A percentile compares a stretch with the other conserved stretches of the same genome.
phyloP scores from a whole-genome alignment of 148 eudicot species.

The Bassia scoparia region DNA sequence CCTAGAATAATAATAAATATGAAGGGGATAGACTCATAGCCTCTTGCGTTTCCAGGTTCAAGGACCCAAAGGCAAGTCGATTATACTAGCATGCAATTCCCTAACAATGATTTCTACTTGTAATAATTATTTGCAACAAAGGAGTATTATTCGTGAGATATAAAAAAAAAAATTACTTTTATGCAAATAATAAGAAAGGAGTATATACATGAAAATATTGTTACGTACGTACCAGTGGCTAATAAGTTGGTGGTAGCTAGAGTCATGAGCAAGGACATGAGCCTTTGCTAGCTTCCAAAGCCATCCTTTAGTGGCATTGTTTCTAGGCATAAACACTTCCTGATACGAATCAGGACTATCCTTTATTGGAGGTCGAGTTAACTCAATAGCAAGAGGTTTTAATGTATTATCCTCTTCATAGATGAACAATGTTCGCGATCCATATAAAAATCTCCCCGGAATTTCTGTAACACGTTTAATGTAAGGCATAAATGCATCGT shows the following conservation, averaged over 20 bases:
- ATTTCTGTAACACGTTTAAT: constrained; percentile 62
- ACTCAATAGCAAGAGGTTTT: constrained; percentile 64
- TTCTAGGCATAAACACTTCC: background rate
- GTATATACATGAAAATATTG: too few relatives aligned
- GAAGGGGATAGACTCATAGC: too few relatives aligned
- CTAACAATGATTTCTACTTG: too few relatives aligned
- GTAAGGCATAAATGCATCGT: constrained; percentile 60
- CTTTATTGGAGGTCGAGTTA: constrained; percentile 55
- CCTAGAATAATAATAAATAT: too few relatives aligned
- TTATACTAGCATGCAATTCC: too few relatives aligned
- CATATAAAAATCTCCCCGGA: constrained; percentile 59
- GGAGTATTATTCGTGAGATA: too few relatives aligned
- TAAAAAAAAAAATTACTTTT: too few relatives aligned
- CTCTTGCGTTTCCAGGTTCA: too few relatives aligned
- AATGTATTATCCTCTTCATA: constrained; percentile 35
- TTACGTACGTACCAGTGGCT: constrained; percentile 6
- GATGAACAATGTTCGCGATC: constrained; percentile 67
- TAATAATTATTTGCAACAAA: too few relatives aligned
- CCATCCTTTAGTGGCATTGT: background rate
- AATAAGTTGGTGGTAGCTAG: constrained; percentile 14
- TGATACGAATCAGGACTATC: background rate
- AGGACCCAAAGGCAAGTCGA: too few relatives aligned
- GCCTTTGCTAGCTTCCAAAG: constrained; percentile 1
- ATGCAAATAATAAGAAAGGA: too few relatives aligned
- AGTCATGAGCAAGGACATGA: constrained; percentile 8